Evolutionary conservation across 768 basidiomycete species (phyloP), one percentile per base, ranked within the genome.

Genomic region (Peribolospora baueri): DNA sequence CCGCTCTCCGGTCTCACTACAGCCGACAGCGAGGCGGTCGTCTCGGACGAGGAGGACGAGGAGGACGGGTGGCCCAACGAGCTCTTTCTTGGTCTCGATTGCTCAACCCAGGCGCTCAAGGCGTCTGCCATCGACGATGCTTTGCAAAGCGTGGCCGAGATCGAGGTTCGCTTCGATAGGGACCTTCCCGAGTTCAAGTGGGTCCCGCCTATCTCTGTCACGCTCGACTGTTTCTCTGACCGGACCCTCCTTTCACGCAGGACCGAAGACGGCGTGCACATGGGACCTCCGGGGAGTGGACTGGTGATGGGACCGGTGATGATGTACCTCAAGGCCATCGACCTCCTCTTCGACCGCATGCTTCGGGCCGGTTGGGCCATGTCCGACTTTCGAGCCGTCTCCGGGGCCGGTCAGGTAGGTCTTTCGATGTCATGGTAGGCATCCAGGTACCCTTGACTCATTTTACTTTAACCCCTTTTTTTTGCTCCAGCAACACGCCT

Each of bases 301-400:
- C 79, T 82, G 64, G 82, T 85, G 47, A 79, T 78, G 7, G 81
- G 79, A 3, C 85, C 85, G 3, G 80, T 86, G 36, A 71, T 71
- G 55, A 81, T 86, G 79, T 82, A 82, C 76, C 69, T 87, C n/a
- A 79, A 84, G 59, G 84, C 84, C 10, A 70, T 87, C 60, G 86
- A 91, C 67, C 67, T 84, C 49, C 68, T 87, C 58, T 73, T 82
- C 65, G 71, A 77, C 53, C 55, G 61, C 53, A 41, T 53, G 13
- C 10, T 14, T n/a, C 10, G 10, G 5, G 11, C 43, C 5, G n/a
- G n/a, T n/a, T 3, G 5, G 6, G 55, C 42, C 37, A 56, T 56
- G 5, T 10, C 39, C 8, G n/a, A 38, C 8, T 49, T 56, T 42
- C 43, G 39, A 14, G 47, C 53, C 38, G 55, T 87, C 56, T 81